Conservation (phyloP, 176 grass and related monocot genomes). For the Tillandsia leiboldiana region DNA sequence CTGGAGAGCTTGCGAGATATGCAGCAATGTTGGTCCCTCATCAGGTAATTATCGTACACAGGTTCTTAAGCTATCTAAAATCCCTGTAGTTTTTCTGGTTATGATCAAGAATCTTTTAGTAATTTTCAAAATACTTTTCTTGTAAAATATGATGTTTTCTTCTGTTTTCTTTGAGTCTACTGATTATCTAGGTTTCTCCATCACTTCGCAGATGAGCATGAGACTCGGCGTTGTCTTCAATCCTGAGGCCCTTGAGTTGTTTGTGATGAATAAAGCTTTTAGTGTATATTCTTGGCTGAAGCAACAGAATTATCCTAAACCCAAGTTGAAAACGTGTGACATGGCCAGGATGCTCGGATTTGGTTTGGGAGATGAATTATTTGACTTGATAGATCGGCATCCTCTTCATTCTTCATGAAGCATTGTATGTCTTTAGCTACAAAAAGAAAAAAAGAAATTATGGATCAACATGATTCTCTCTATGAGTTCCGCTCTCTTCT, state of each 20-base stretch:
- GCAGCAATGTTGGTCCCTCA: conserved; percentile 87
- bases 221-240: conserved; percentile 78
- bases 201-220: conserved; percentile 53
- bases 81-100: neutral
- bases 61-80: neutral
- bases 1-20: conserved; percentile 76
- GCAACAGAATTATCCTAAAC: conserved; percentile 59
- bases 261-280: conserved; percentile 76
- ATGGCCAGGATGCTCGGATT: conserved; percentile 91
- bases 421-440: neutral
- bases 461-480: too few species aligned
- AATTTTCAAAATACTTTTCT: neutral
- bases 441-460: neutral
- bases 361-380: conserved; percentile 62
- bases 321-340: conserved; percentile 62
- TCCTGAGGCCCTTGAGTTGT: conserved; percentile 74
- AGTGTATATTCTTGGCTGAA: conserved; percentile 59
- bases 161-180: neutral
- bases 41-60: conserved; percentile 42
- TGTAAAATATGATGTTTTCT: conserved; percentile 8
- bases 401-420: conserved; percentile 23
- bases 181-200: neutral
- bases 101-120: neutral
- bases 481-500: too few species aligned
- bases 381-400: conserved; percentile 61